phyloP scores from a whole-genome alignment of 495 filamentous ascomycete genomes.

The Ascodesmis nigricans region DNA sequence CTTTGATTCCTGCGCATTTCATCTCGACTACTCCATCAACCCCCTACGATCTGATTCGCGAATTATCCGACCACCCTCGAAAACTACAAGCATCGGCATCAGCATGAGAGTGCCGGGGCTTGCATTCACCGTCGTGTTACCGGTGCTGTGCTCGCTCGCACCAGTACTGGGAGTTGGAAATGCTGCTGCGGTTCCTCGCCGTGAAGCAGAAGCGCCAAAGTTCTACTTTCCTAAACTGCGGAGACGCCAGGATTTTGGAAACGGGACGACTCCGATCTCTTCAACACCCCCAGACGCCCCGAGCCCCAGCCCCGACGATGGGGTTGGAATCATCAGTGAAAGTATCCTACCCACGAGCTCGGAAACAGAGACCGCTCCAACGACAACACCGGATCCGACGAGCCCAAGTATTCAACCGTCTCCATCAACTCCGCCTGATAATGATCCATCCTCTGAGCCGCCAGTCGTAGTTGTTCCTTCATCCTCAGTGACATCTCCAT shows the following conservation, averaged over 20 bases:
- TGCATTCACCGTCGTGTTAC: slow-evolving; percentile 13
- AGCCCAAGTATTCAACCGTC: too few relatives aligned
- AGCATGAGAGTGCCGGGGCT: slow-evolving; percentile 17
- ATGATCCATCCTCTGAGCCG: too few relatives aligned
- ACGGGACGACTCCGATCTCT: slow-evolving; percentile 26
- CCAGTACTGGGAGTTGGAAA: slow-evolving; percentile 12
- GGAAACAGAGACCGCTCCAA: slow-evolving; percentile 12
- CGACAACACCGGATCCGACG: not conserved
- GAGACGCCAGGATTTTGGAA: slow-evolving; percentile 31
- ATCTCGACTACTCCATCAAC: too few relatives aligned
- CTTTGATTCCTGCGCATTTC: not conserved
- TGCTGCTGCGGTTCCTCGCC: slow-evolving; percentile 9
- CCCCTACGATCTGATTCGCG: not conserved
- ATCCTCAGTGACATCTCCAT: not conserved
- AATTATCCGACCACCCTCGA: not conserved
- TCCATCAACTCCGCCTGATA: too few relatives aligned
- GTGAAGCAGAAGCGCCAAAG: slow-evolving; percentile 27
- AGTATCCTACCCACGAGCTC: slow-evolving; percentile 13
- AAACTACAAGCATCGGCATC: not conserved
- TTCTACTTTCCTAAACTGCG: slow-evolving; percentile 39
- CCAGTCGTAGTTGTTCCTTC: slow-evolving; percentile 4
- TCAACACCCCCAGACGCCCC: too few relatives aligned
- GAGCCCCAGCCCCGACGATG: too few relatives aligned
- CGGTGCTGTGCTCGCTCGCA: slow-evolving; percentile 13
- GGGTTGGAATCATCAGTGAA: too few relatives aligned